Base-by-base conservation (phyloP, 169 alveolate genomes). In the Eimeria acervulina region DNA sequence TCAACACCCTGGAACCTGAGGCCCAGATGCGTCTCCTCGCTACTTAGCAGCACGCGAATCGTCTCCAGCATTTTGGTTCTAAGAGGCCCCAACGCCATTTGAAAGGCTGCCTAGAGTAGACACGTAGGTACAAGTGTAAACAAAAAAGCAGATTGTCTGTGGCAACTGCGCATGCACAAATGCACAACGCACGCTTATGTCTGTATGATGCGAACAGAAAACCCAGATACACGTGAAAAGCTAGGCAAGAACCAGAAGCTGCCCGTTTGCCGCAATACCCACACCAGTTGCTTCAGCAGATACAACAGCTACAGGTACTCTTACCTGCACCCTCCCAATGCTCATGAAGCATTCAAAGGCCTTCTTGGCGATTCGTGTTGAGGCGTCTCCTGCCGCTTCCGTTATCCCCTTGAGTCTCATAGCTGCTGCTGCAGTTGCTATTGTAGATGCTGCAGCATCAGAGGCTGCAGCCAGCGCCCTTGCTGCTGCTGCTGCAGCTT, bases 1-100 rank as follows among this genome's bases (percentile, higher is more conserved):
- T 93, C 96, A 15, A 76, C 93, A 13, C 96, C 96, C 28, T 78
- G 87, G 51, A 78, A 93, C 52, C 51, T 87, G 31, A 93, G 74
- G 40, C 96, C 88, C 93, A 93, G 55, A 42, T 93, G 84, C 17
- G 76, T 78, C 26, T 80, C 90, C 21, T 93, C 93, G 61, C 85
- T 52, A 7, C 63, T 36, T 23, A 93, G 96, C 59, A 93, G 59
- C 66, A 51, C 47, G 59, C 83, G 36, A 12, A 93, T 78, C 10
- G 83, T 78, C 78, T 93, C 93, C n/a, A 78, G 74, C 59, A 63
- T 90, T 42, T 81, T 26, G 36, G 13, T 66, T 78, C 93, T 55
- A 21, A 84, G 26, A 1, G 93, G 93, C 31, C 78, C 78, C 80
- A 84, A 13, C 1, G 55, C 36, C 80, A 51, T 13, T 31, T 59